These are phyloP conservation scores for Jackrogersella minutella DNA, from an alignment of 495 filamentous ascomycete species.

Conservation along the genomic window DNA sequence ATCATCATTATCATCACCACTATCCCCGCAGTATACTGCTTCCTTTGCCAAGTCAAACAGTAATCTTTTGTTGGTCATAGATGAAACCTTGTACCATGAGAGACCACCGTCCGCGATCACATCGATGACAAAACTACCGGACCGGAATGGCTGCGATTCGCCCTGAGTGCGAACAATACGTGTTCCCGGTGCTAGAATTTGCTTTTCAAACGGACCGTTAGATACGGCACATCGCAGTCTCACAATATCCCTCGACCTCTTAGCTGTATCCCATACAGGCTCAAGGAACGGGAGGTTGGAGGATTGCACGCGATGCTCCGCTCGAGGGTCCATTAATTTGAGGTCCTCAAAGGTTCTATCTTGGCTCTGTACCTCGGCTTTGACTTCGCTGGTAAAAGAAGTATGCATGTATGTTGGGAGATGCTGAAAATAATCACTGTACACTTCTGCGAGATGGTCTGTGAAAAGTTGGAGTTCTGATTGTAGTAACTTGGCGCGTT, in stretches of 20 bases:
- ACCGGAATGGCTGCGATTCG: constrained; percentile 35
- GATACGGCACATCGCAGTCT: constrained; percentile 41
- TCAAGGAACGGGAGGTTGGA: constrained; percentile 41
- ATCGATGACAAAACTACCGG: constrained; percentile 40
- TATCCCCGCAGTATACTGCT: constrained; percentile 42
- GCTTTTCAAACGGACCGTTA: constrained; percentile 40
- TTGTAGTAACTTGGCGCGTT: constrained; percentile 29
- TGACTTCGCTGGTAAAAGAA: constrained; percentile 35
- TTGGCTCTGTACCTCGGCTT: constrained; percentile 34
- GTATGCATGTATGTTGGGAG: constrained; percentile 36
- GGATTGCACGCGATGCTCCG: constrained; percentile 33
- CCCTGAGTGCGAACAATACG: constrained; percentile 44
- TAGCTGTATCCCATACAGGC: constrained; percentile 43
- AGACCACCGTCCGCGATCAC: constrained; percentile 42
- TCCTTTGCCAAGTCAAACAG: constrained; percentile 45
- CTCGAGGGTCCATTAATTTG: constrained; percentile 24
- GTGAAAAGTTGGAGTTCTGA: constrained; percentile 42
- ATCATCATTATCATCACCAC: constrained; percentile 27
- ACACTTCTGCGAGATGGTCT: constrained; percentile 31
- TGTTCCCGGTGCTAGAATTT: constrained; percentile 40
- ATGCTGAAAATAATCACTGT: constrained; percentile 41
- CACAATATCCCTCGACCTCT: constrained; percentile 39
- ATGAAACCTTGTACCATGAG: constrained; percentile 45
- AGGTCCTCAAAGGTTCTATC: constrained; percentile 19
- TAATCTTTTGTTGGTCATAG: constrained; percentile 42